Base-by-base conservation (phyloP, 768 basidiomycete species). In the Neoboletus brunneissimus region DNA sequence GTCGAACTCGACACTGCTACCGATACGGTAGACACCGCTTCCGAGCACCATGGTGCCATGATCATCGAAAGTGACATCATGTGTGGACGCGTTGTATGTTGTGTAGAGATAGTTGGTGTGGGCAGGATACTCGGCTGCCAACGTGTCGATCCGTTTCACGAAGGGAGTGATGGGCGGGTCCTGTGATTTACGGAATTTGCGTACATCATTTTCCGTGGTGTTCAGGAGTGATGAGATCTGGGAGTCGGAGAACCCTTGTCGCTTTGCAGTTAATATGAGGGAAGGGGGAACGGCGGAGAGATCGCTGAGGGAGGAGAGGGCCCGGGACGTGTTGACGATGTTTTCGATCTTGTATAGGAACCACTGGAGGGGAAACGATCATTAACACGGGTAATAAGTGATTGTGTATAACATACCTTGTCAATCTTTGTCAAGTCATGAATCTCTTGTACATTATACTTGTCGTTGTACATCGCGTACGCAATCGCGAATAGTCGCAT, bases 71-170 rank as follows among this genome's bases (percentile, higher is more conserved):
- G 91, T 84, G 69, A 99, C 88, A 66, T 99, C 97, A 64, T 99
- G 97, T 58, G 88, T 84, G 0, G 92, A 89, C 3, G 94, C 97
- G 66, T 98, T 98, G 80, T 98, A 99, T 20, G 97, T 98, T 20
- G 96, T 98, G 77, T 98, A 99, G 55, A 99, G 88, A 75, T 98
- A 98, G 79, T 98, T 98, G 61, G 97, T 99, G 73, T 95, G 88
- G 1, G 97, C 97, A 25, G 97, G 97, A 77, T 89, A 99, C 74
- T 99, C 97, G 57, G 97, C 97, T 29, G 97, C 97, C 56, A 99
- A 84, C 13, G 97, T 99, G 74, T 99, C 97, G 74, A 99, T 98
- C 62, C 95, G 91, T 76, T 99, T 99, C 72, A 99, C 97, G 74
- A 94, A 98, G 37, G 97, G 97, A 6, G 89, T 96, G 66, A 99